Evolutionary conservation across 768 basidiomycete genomes (phyloP).

Genomic region (Cubamyces sp.): DNA sequence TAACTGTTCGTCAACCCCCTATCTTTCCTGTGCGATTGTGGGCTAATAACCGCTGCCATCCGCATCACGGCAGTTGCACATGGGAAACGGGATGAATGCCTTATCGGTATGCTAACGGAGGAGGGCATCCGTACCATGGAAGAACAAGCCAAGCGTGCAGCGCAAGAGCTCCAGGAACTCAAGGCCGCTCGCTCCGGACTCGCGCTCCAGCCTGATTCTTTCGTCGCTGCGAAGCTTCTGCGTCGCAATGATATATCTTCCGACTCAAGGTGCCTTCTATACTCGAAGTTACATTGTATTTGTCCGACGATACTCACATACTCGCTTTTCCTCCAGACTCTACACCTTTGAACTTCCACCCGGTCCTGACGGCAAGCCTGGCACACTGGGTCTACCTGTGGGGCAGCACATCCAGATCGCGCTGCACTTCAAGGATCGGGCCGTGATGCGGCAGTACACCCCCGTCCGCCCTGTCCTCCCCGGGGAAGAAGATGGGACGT

Average conservation of each 20-base stretch:
- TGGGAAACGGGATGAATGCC: slow-evolving; percentile 25
- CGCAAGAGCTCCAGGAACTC: slow-evolving; percentile 18
- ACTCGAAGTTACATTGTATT: too few species aligned
- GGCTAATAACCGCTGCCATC: too few species aligned
- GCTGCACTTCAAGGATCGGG: slow-evolving; percentile 30
- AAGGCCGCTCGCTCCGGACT: slow-evolving; percentile 26
- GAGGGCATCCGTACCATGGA: slow-evolving; percentile 27
- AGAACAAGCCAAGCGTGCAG: slow-evolving; percentile 27
- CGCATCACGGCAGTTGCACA: slow-evolving; percentile 23
- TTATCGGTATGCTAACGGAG: slow-evolving; percentile 24
- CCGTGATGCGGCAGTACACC: slow-evolving; percentile 27
- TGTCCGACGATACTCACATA: background rate
- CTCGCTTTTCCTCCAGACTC: slow-evolving; percentile 6
- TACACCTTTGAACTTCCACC: slow-evolving; percentile 30
- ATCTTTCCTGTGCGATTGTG: background rate
- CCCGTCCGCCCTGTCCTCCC: slow-evolving; percentile 29
- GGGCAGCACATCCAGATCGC: slow-evolving; percentile 30
- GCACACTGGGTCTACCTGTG: slow-evolving; percentile 27
- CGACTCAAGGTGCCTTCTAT: slow-evolving; percentile 18
- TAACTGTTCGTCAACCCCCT: slow-evolving; percentile 14
- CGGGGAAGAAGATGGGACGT: slow-evolving; percentile 30
- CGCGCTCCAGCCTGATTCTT: slow-evolving; percentile 28
- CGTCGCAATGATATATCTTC: slow-evolving; percentile 18
- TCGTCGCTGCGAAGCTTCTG: slow-evolving; percentile 23
- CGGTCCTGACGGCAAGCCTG: slow-evolving; percentile 19